Base-by-base conservation (phyloP, 2,329 filamentous ascomycete species). In the Zarea fungicola region DNA sequence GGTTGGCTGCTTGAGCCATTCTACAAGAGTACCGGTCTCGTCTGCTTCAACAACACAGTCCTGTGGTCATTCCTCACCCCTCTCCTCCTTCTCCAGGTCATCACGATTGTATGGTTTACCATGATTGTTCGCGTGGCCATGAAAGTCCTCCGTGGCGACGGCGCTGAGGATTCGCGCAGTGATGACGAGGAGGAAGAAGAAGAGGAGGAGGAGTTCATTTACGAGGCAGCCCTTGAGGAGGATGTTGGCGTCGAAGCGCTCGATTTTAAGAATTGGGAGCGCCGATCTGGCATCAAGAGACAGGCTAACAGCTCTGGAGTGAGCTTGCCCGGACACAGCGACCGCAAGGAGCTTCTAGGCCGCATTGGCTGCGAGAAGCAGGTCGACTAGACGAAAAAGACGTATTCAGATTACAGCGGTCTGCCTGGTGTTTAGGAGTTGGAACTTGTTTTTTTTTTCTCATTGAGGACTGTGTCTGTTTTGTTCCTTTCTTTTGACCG, bases 71-170 rank as follows among this genome's bases (percentile, higher is more conserved):
- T 97, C 71, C 72, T 97, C 14, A 74, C 77, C 9, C 77, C 89
- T 32, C 80, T 99, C 3, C 72, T 95, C 11, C 78, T 84, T 31
- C 75, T 99, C 19, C 90, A 97, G 67, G 72, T 76, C 19, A 78
- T 99, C 46, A 90, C 87, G 26, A 72, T 95, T 29, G 76, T 87
- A 53, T 97, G 93, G 93, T 95, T 97, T 62, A 77, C 75, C 54
- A 87, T 96, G 83, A 96, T 97, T 56, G 68, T 91, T 32, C 81
- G 83, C 50, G 87, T 99, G 3, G 90, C 90, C 19, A 76, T 86
- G 54, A 84, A 85, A 53, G 90, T 97, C 6, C 63, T 97, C 29
- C 79, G 77, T 43, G 91, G 92, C 26, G 80, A 77, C 31, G 75
- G 81, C 26, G 90, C 92, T 5, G 90, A 96, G 55, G 93, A 99